Evolutionary conservation across 805 yeast genomes (phyloP), one percentile per base, ranked within the genome.

Genomic region (Blastobotrys robertii): DNA sequence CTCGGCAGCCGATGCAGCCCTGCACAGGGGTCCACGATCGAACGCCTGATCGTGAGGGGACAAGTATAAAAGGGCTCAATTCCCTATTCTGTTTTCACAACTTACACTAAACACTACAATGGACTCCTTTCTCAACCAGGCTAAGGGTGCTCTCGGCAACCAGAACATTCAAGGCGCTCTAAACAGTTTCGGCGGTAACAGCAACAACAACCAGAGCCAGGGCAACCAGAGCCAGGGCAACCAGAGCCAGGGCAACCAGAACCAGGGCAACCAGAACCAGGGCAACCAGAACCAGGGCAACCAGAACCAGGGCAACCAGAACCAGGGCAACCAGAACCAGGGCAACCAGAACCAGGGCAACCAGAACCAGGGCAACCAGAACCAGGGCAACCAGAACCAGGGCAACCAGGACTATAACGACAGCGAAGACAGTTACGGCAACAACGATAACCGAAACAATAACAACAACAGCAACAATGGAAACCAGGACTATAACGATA

Each of bases 401-500:
- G 28, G 39, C 32, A 38, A 34, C 37, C 22, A 39, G 6, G 6
- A 19, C 25, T 19, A 4, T 6, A 19, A 19, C 25, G 6, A 19
- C 30, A 7, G 8, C 12, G n/a, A 15, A 42, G 13, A 39, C 34
- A 38, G 25, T 36, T 10, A 39, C 39, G 34, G 34, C 40, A 28
- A 16, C 43, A 39, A 34, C 44, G 33, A 35, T 44, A 22, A 29
- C 43, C 2, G 34, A 35, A 28, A 10, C 48, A 39, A 43, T 44
- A 35, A 41, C 46, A 22, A 39, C 41, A 14, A 38, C 47, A 41
- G 35, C 43, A 15, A 37, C 41, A 14, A 38, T 46, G 40, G 35
- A 42, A 28, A 37, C 46, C 12, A 37, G 41, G 32, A 37, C 28
- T 43, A 25, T 43, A 22, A 19, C 37, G 48, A 48, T 43, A 41